Base-by-base conservation (phyloP, 2,329 filamentous ascomycete genomes). In the Diaporthe eres region DNA sequence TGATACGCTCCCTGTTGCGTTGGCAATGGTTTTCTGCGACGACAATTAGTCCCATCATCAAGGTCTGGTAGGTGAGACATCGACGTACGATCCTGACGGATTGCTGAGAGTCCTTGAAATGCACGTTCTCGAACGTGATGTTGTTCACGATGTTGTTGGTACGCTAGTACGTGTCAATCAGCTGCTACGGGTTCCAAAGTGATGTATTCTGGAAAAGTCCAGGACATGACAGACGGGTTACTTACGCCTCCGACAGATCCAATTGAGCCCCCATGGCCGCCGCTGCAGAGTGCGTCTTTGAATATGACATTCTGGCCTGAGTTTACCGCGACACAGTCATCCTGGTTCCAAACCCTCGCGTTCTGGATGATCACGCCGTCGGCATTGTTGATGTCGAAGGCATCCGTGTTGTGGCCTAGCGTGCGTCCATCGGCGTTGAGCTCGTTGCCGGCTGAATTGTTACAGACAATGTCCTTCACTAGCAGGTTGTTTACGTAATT, bases 281-380 rank as follows among this genome's bases (percentile, higher is more conserved):
- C 87, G 3, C 84, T 84, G 81, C 88, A 90, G 25, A 84, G 83
- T 31, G 85, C 84, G 55, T 84, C 83, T 5, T 82, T 82, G 79
- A 88, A 85, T 19, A 81, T 79, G 74, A 85, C 85, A 77, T 82
- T 83, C 65, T 80, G 77, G 74, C 90, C 89, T 2, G 88, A 90
- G 84, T 91, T 91, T 79, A 91, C 83, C 47, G 90, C 90, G 15
- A 91, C 82, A 79, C 90, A 92, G 79, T 91, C 90, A 76, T 92
- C 90, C 82, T 91, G 90, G 83, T 91, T 91, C 80, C 88, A 85
- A 73, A 91, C 84, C 73, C 83, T 85, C 37, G 88, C 88, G 57
- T 86, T 86, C 71, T 84, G 84, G 80, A 92, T 90, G 70, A 83
- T 86, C 51, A 91, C 83, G 49, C 84, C 84, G 34, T 82, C 84